Percentiles rank a stretch among this genome's conserved stretches.
Evolutionary conservation across 2,329 filamentous ascomycete genomes (phyloP).

Genomic region (Fusarium sp.): DNA sequence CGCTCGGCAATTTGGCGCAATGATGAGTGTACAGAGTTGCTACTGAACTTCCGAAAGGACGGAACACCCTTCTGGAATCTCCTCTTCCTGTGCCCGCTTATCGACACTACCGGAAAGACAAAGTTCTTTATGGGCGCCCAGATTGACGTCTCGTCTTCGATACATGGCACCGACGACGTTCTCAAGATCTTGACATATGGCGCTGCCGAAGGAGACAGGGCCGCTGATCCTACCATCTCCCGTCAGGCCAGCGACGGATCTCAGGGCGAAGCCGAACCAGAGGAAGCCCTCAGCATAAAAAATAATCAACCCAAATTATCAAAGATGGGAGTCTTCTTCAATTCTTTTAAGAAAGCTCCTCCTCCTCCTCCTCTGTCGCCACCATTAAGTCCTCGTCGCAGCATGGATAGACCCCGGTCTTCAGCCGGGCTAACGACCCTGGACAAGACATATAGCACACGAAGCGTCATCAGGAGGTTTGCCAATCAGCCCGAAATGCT

Average conservation of each 20-base stretch:
- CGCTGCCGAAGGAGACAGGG: constrained; percentile 35
- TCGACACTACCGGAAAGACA: constrained; percentile 57
- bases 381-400: constrained; percentile 40
- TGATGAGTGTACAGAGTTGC: constrained; percentile 58
- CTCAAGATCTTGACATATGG: constrained; percentile 58
- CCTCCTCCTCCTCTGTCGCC: constrained; percentile 39
- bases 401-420: constrained; percentile 40
- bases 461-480: constrained; percentile 38
- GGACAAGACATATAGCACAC: constrained; percentile 43
- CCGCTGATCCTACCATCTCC: constrained; percentile 2
- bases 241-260: constrained; percentile 30
- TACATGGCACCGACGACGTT: constrained; percentile 61
- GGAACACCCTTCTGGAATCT: constrained; percentile 66
- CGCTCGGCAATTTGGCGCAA: constrained; percentile 52
- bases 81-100: constrained; percentile 62
- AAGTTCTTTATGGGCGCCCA: constrained; percentile 65
- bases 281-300: constrained; percentile 43
- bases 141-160: constrained; percentile 64
- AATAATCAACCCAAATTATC: constrained; percentile 36
- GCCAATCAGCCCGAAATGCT: constrained; percentile 35
- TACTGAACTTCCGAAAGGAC: constrained; percentile 61
- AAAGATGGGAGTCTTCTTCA: constrained; percentile 48
- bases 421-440: constrained; percentile 29
- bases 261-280: constrained; percentile 35
- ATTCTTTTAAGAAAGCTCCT: constrained; percentile 45